Evolutionary conservation across 2,329 filamentous ascomycete species (phyloP), one percentile per base, ranked within the genome.

Genomic region (Exophiala xenobiotica): DNA sequence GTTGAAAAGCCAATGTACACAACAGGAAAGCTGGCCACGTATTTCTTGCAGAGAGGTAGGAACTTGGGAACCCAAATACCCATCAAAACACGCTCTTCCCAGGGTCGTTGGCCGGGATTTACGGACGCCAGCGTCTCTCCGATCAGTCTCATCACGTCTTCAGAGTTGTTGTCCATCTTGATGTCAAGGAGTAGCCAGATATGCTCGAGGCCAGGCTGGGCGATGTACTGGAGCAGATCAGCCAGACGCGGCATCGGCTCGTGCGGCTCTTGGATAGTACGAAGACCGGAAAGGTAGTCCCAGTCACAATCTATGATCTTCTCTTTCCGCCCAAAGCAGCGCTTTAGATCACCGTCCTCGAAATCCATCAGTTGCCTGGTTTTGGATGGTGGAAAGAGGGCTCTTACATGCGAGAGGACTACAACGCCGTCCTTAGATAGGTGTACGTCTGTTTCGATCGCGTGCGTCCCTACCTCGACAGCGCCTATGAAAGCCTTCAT

Each of bases 131-230:
- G 73, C 0, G 86, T 82, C 46, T 79, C 71, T 7, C 82, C 81
- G 24, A 92, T 84, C 40, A 83, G 74, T 24, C 78, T 70, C 67
- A 96, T 83, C n/a, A 96, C 76, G 35, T 82, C 76, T 12, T 84
- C 78, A 0, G 87, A 73, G 57, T 72, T 63, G 46, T 74, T 71
- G 55, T 67, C 63, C 12, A 68, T 52, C 66, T 96, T 97, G 67
- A 97, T 88, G 67, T 97, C 92, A 3, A 97, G 74, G 54, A 96
- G 69, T 4, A 93, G 63, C 91, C 91, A 96, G 7, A 91, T 75
- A 37, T 85, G 68, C 62, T 88, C 81, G 31, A 79, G 67, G 1
- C 77, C 85, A 0, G 84, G 84, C 58, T 80, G 73, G 0, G 80
- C 75, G 46, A 97, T 68, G 64, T 86, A 92, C 52, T 81, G 76